These are phyloP conservation scores for Rossbeevera mucosa DNA, from an alignment of 768 basidiomycete species.

Conservation along the genomic window DNA sequence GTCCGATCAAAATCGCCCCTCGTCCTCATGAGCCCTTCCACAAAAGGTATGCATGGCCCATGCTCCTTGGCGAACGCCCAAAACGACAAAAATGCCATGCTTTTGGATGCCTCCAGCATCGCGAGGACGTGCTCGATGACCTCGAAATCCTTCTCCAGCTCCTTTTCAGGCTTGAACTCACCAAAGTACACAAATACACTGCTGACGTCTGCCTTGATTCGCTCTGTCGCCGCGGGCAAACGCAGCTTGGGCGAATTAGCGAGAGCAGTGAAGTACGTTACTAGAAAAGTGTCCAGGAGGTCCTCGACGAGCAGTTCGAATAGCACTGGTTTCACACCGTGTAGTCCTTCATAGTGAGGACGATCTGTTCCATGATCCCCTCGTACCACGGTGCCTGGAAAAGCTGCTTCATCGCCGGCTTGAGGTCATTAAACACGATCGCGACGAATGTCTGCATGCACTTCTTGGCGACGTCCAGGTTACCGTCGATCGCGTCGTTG, in stretches of 20 bases:
- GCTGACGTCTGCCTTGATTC: slow-evolving; percentile 77
- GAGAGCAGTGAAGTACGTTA: slow-evolving; percentile 84
- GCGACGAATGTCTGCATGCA: slow-evolving; percentile 93
- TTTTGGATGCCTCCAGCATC: slow-evolving; percentile 81
- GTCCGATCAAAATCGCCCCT: slow-evolving; percentile 87
- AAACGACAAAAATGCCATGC: slow-evolving; percentile 88
- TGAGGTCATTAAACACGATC: slow-evolving; percentile 92
- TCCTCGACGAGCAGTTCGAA: slow-evolving; percentile 92
- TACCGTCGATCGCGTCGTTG: slow-evolving; percentile 97
- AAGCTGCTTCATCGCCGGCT: slow-evolving; percentile 76
- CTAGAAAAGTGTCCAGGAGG: slow-evolving; percentile 84
- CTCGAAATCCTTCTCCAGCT: slow-evolving; percentile 80
- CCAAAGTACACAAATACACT: slow-evolving; percentile 78
- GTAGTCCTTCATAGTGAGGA: slow-evolving; percentile 96
- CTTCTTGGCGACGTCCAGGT: slow-evolving; percentile 96
- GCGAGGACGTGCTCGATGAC: slow-evolving; percentile 79
- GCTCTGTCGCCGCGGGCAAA: slow-evolving; percentile 80
- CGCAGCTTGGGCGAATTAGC: slow-evolving; percentile 79
- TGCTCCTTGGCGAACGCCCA: slow-evolving; percentile 92
- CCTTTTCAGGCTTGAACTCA: slow-evolving; percentile 68
- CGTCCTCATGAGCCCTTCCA: slow-evolving; percentile 85
- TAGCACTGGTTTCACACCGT: slow-evolving; percentile 89
- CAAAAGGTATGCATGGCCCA: slow-evolving; percentile 88
- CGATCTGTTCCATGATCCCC: slow-evolving; percentile 77
- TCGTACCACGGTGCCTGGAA: slow-evolving; percentile 91